Conservation (phyloP, 2,329 filamentous ascomycete genomes). For the Arthroderma sp. region DNA sequence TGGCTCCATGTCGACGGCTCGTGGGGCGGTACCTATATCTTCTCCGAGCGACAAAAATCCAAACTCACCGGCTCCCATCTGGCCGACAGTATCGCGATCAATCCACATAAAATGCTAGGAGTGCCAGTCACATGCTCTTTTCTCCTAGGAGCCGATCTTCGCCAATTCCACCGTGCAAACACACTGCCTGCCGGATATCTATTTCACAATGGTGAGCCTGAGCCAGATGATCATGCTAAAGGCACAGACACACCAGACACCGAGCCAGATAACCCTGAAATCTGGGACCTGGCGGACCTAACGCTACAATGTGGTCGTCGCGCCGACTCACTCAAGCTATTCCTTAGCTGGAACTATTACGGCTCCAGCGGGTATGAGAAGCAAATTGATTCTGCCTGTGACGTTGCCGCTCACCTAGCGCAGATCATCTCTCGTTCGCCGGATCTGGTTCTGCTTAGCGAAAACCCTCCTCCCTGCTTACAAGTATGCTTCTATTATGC, state of each 20-base stretch:
- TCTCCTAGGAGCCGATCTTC: constrained; percentile 63
- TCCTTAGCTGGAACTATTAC: constrained; percentile 80
- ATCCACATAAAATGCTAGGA: constrained; percentile 96
- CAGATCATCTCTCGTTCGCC: constrained; percentile 39
- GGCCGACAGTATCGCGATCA: constrained; percentile 73
- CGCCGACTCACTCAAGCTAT: constrained; percentile 76
- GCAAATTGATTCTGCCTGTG: constrained; percentile 61
- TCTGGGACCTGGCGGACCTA: constrained; percentile 83
- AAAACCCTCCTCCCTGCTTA: constrained; percentile 69
- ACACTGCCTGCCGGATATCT: constrained; percentile 77
- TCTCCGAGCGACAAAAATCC: constrained; percentile 49
- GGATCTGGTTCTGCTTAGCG: constrained; percentile 58
- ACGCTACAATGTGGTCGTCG: constrained; percentile 86
- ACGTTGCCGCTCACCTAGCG: constrained; percentile 56
- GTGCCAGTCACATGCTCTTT: constrained; percentile 85
- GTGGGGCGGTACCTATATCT: constrained; percentile 78
- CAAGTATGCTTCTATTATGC: constrained; percentile 93
- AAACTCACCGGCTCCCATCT: constrained; percentile 59
- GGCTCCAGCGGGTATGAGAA: constrained; percentile 58
- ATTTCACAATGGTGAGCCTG: constrained; percentile 48
- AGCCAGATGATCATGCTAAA: constrained; percentile 17
- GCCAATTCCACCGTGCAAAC: constrained; percentile 68
- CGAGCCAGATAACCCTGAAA: constrained; percentile 36
- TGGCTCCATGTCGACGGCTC: constrained; percentile 92
- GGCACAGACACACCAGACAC: constrained; percentile 12